Base-by-base conservation (phyloP, 345 rosid genomes). In the Durio zibethinus region DNA sequence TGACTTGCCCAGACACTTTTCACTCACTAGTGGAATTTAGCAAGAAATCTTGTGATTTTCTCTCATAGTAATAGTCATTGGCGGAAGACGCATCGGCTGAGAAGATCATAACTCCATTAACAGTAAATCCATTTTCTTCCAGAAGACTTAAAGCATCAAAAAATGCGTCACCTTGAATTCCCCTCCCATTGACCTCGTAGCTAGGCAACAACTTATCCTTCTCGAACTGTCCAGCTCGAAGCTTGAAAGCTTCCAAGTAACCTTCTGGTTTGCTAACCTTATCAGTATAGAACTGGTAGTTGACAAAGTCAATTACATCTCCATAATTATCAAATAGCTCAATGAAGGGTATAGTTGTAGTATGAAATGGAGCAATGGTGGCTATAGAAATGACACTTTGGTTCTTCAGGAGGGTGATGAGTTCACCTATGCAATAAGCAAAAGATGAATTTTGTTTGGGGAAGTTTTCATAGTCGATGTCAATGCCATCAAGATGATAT, bases 91-190 rank as follows among this genome's bases (percentile, higher is more conserved):
- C 88, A 77, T 88, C 90, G 4, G 92, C 92, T 0, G 89, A 87
- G 85, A 75, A 90, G 71, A 90, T 84, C 94, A 87, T 88, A 31
- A 90, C 82, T 20, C 92, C 90, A 74, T 87, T 85, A 65, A 88
- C 81, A 6, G 69, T 74, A 23, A 84, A 86, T 7, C 87, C 89
- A 47, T 82, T 84, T 15, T 35, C 73, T 75, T 85, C 78, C 78
- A 86, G 56, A 68, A 87, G 75, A 15, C 5, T 73, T 73, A 90
- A 78, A 12, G 92, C 85, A 31, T 84, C 80, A 47, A 88, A 87
- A 71, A 90, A 88, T 0, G 75, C 81, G 29, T 87, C 88, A 63
- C 94, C 94, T 67, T 88, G 91, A n/a, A 88, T 88, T 0, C 92
- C 94, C 50, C 89, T 84, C 16, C 90, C 90, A 0, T 88, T 76